These are phyloP conservation scores for Aegilops sharonensis DNA, from an alignment of 176 grass and related monocot genomes.

Conservation along the genomic window DNA sequence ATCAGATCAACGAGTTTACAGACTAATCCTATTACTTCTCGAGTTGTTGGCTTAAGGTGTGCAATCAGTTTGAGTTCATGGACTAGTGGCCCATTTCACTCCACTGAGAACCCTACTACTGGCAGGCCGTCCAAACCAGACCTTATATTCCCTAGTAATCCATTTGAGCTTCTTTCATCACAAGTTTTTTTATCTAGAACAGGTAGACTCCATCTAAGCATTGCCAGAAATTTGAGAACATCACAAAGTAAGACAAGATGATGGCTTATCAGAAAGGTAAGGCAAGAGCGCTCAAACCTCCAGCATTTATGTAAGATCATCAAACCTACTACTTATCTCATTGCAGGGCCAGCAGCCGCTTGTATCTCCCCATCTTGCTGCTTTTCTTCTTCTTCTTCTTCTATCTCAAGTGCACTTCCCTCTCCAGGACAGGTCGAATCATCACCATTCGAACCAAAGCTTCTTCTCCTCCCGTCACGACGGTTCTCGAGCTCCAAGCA, in stretches of 20 bases:
- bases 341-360: not conserved
- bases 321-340: not conserved
- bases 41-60: too few relatives aligned
- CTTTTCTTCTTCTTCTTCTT: not conserved
- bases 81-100: too few relatives aligned
- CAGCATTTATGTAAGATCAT: not conserved
- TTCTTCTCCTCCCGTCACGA: not conserved
- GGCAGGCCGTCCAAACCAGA: too few relatives aligned
- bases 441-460: not conserved
- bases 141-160: too few relatives aligned
- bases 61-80: too few relatives aligned
- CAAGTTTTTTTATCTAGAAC: not conserved
- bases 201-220: not conserved
- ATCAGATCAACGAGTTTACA: too few relatives aligned
- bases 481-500: conserved; percentile 8
- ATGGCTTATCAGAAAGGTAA: not conserved
- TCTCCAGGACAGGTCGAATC: not conserved
- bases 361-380: not conserved
- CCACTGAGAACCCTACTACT: too few relatives aligned
- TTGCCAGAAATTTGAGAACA: not conserved
- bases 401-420: not conserved
- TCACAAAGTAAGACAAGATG: not conserved
- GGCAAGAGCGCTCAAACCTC: not conserved
- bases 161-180: too few relatives aligned
- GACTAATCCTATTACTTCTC: too few relatives aligned